Percentiles rank a stretch among this genome's conserved stretches.
Conservation (phyloP, 495 filamentous ascomycete species). For the Pseudevernia furfuracea region DNA sequence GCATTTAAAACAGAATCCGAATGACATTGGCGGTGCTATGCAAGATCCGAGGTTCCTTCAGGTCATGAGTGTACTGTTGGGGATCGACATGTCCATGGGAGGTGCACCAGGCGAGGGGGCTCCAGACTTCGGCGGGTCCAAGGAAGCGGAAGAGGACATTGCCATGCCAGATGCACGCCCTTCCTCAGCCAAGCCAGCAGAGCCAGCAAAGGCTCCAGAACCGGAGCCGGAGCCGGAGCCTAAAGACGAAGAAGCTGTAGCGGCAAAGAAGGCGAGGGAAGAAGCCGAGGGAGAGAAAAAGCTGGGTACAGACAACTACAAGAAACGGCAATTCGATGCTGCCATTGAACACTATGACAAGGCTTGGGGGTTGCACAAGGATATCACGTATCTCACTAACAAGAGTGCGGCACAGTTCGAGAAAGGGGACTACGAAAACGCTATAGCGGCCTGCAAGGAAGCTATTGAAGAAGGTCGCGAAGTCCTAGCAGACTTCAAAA, state of each 20-base stretch:
- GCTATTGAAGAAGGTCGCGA: slow-evolving; percentile 83
- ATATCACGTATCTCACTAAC: slow-evolving; percentile 97
- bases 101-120: slow-evolving; percentile 43
- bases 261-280: slow-evolving; percentile 82
- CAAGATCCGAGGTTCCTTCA: slow-evolving; percentile 86
- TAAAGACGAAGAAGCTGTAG: slow-evolving; percentile 71
- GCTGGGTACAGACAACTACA: slow-evolving; percentile 90
- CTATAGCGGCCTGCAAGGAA: slow-evolving; percentile 77
- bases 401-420: slow-evolving; percentile 90
- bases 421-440: slow-evolving; percentile 82
- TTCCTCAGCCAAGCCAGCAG: slow-evolving; percentile 40
- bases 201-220: slow-evolving; percentile 45
- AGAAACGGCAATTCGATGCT: slow-evolving; percentile 91
- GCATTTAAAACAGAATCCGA: slow-evolving; percentile 70
- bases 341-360: slow-evolving; percentile 94
- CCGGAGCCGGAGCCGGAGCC: slow-evolving; percentile 58
- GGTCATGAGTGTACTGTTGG: slow-evolving; percentile 87
- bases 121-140: slow-evolving; percentile 33
- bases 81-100: slow-evolving; percentile 86
- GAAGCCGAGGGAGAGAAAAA: slow-evolving; percentile 93
- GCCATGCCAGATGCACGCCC: slow-evolving; percentile 66
- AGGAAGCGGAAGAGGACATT: slow-evolving; percentile 63
- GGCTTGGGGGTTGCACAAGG: slow-evolving; percentile 90
- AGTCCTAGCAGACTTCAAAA: slow-evolving; percentile 89
- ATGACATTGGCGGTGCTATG: slow-evolving; percentile 69